Evolutionary conservation across 208 protist species (phyloP).

Genomic region (Leishmania guyanensis): DNA sequence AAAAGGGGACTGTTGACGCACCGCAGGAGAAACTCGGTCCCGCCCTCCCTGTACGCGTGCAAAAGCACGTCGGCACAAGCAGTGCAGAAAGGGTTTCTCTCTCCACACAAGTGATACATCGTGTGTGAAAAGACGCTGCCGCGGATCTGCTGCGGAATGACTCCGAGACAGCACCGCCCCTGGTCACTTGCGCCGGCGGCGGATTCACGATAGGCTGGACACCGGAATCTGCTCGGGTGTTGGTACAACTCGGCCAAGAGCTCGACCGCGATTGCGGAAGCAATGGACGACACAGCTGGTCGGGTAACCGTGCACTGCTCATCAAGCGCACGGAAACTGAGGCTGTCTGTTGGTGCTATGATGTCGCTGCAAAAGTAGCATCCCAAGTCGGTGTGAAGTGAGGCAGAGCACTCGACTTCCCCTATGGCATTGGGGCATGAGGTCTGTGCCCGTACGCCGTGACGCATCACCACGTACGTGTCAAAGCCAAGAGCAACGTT

Average conservation of each 20-base stretch:
- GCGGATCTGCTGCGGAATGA: conserved; percentile 88
- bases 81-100: conserved; percentile 92
- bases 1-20: conserved; percentile 89
- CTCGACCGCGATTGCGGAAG: conserved; percentile 94
- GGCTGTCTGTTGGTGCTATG: conserved; percentile 88
- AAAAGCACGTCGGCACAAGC: conserved; percentile 92
- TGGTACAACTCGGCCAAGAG: conserved; percentile 94
- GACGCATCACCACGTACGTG: conserved; percentile 97
- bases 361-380: conserved; percentile 99
- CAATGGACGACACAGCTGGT: conserved; percentile 94
- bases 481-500: conserved; percentile 98
- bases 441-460: conserved; percentile 72
- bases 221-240: conserved; percentile 79
- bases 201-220: conserved; percentile 48
- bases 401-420: background rate
- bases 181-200: conserved; percentile 19
- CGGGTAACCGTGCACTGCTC: conserved; percentile 99
- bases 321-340: conserved; percentile 96
- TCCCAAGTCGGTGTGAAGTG: conserved; percentile 53
- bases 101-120: conserved; percentile 59
- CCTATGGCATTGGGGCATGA: conserved; percentile 24
- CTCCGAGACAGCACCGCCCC: conserved; percentile 55
- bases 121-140: conserved; percentile 87
- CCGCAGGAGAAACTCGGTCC: conserved; percentile 89
- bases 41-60: conserved; percentile 59